Evolutionary conservation across 1,139 yeast species (phyloP).

Genomic region (Wickerhamiella infanticola): DNA sequence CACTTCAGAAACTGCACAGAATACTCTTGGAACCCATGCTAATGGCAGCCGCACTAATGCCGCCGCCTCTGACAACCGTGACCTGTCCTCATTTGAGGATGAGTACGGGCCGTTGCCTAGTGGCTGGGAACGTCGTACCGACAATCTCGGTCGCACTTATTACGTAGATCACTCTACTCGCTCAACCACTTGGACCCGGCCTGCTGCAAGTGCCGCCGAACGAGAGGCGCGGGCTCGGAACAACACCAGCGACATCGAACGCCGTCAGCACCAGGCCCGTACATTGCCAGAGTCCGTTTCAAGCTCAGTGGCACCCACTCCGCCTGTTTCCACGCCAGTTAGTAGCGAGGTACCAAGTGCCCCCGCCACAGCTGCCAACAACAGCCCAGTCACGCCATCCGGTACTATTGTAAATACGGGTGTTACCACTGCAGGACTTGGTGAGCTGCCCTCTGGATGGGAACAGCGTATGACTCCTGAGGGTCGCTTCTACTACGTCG

Average conservation of each 20-base stretch:
- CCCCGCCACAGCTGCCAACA: constrained; percentile 1
- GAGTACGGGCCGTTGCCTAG: constrained; percentile 93
- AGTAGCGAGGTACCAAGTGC: constrained; percentile 17
- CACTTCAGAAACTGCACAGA: neutral
- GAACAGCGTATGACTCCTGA: constrained; percentile 97
- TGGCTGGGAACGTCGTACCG: constrained; percentile 98
- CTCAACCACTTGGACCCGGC: constrained; percentile 97
- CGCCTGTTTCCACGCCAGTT: constrained; percentile 17
- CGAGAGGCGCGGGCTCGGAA: constrained; percentile 31
- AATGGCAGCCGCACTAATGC: constrained; percentile 6
- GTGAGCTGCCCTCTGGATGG: constrained; percentile 98
- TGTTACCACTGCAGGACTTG: constrained; percentile 87
- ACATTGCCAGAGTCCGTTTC: constrained; percentile 52
- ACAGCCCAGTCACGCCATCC: constrained; percentile 7
- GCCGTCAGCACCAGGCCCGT: constrained; percentile 82
- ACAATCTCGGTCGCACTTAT: constrained; percentile 91
- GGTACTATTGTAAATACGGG: constrained; percentile 43
- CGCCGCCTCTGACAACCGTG: neutral
- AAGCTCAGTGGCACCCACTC: constrained; percentile 6
- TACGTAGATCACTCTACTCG: constrained; percentile 96
- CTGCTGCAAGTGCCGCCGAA: constrained; percentile 35
- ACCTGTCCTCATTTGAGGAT: constrained; percentile 78
- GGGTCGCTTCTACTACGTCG: constrained; percentile 96
- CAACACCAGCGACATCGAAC: constrained; percentile 65
- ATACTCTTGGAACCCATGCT: constrained; percentile 11